These are phyloP conservation scores for Metarhizium sp. DNA, from an alignment of 2,329 filamentous ascomycete species.

Conservation along the genomic window DNA sequence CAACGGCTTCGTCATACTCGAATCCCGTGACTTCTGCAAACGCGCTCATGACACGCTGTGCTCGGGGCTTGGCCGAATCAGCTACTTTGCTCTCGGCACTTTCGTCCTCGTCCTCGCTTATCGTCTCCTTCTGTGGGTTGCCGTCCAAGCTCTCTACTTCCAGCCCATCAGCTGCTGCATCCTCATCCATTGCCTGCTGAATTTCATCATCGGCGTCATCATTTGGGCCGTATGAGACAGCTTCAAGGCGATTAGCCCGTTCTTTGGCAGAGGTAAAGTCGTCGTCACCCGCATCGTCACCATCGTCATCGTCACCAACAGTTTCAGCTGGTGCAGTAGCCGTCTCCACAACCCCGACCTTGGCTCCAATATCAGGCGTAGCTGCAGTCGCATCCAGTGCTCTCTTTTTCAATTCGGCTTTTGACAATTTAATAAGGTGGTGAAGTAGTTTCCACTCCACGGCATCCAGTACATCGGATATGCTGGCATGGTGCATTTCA, in stretches of 20 bases:
- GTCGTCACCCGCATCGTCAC: conserved; percentile 68
- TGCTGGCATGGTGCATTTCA: conserved; percentile 73
- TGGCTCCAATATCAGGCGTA: conserved; percentile 61
- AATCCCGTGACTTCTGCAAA: conserved; percentile 65
- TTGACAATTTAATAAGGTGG: conserved; percentile 58
- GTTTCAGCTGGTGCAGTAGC: conserved; percentile 28
- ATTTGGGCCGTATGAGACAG: conserved; percentile 81
- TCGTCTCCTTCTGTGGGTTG: conserved; percentile 28
- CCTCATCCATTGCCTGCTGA: conserved; percentile 52
- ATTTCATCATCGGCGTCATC: conserved; percentile 84
- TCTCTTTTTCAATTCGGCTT: conserved; percentile 78
- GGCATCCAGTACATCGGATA: conserved; percentile 66
- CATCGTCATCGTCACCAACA: conserved; percentile 39
- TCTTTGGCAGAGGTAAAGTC: conserved; percentile 69
- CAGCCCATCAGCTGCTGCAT: conserved; percentile 40
- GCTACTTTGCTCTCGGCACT: conserved; percentile 28
- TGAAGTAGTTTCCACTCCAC: conserved; percentile 76
- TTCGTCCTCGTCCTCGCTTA: conserved; percentile 22
- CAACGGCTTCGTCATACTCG: conserved; percentile 65
- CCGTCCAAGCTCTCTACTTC: conserved; percentile 43
- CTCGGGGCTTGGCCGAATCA: conserved; percentile 38
- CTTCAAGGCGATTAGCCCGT: conserved; percentile 67
- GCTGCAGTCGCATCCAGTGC: conserved; percentile 55
- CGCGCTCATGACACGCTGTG: conserved; percentile 54
- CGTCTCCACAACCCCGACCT: conserved; percentile 43